Base-by-base conservation (phyloP, 2,329 filamentous ascomycete species). In the Colletotrichum karsti region DNA sequence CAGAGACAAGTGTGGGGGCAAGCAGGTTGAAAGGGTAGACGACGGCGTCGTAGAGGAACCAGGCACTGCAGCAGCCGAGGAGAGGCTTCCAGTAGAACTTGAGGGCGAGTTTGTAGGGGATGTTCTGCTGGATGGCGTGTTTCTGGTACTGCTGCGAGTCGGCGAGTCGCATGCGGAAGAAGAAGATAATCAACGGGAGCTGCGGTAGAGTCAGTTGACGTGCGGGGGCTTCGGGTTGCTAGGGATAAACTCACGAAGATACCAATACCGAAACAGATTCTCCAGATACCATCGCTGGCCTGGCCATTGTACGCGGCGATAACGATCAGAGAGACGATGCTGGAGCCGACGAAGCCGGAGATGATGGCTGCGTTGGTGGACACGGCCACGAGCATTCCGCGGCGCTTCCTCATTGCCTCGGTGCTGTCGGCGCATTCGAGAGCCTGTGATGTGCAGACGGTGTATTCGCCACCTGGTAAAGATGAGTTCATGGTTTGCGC, bases 111-210 rank as follows among this genome's bases (percentile, higher is more conserved):
- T 60, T 55, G 66, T 71, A 68, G 0, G 64, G 74, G n/a, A 75
- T 70, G 18, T 74, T 55, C 15, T 54, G 46, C 57, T 75, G 72
- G 44, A 76, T 75, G 6, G 74, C 74, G 18, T 75, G 73, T 12
- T 73, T 74, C 26, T 63, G 53, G 55, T 75, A 76, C 37, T 75
- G 74, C 84, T 77, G 88, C 55, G 78, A 88, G 75, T 83, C 86
- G 57, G 83, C 74, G 71, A 85, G 82, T 46, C 79, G 84, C 37
- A 89, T 74, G 10, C 87, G 84, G 66, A 88, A 86, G 73, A 87
- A 87, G 56, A 88, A 84, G 15, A 89, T 79, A 1, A 80, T 79
- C 4, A 89, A 75, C 0, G 87, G 86, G 7, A 76, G 42, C 64
- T 67, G 4, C 6, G 1, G 1, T 3, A 2, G 15, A 13, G 44